phyloP scores from a whole-genome alignment of 1,284 basidiomycete genomes.

The Ustilago loliicola region DNA sequence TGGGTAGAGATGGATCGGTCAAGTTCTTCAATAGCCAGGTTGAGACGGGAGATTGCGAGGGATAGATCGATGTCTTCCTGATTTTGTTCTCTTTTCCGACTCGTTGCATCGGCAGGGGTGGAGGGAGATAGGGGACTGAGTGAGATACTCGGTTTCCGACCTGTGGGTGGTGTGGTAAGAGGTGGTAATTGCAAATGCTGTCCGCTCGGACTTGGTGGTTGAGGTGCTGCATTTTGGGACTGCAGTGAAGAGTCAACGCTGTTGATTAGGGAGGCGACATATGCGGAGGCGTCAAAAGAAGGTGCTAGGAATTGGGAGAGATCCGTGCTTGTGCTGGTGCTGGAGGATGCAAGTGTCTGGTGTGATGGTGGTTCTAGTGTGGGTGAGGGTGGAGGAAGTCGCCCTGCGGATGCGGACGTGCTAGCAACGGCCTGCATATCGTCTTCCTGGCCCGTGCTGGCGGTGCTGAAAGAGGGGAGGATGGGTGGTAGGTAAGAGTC shows the following conservation, averaged over 20 bases:
- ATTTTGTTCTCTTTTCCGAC: slow-evolving; percentile 21
- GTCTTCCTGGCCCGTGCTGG: not conserved
- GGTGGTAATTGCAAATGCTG: not conserved
- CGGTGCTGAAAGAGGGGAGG: not conserved
- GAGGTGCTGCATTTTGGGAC: not conserved
- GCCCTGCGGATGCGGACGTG: not conserved
- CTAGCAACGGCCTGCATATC: not conserved
- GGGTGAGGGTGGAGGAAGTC: not conserved
- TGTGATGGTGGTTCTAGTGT: not conserved
- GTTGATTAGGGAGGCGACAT: slow-evolving; percentile 23
- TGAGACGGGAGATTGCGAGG: slow-evolving; percentile 52
- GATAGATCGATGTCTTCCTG: slow-evolving; percentile 49
- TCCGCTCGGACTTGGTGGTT: not conserved
- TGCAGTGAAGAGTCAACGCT: slow-evolving; percentile 3
- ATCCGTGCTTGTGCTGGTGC: slow-evolving; percentile 15
- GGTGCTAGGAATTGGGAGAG: slow-evolving; percentile 39
- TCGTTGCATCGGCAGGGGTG: not conserved
- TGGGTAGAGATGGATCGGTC: slow-evolving; percentile 35
- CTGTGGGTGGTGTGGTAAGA: not conserved
- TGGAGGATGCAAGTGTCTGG: not conserved
- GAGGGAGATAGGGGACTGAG: slow-evolving; percentile 13
- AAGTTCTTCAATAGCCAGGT: slow-evolving; percentile 53
- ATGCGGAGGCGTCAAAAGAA: slow-evolving; percentile 34
- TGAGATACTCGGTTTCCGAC: slow-evolving; percentile 13
- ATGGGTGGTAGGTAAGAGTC: not conserved